phyloP scores from a whole-genome alignment of 2,329 filamentous ascomycete species.

The Penicillium vulpinum region DNA sequence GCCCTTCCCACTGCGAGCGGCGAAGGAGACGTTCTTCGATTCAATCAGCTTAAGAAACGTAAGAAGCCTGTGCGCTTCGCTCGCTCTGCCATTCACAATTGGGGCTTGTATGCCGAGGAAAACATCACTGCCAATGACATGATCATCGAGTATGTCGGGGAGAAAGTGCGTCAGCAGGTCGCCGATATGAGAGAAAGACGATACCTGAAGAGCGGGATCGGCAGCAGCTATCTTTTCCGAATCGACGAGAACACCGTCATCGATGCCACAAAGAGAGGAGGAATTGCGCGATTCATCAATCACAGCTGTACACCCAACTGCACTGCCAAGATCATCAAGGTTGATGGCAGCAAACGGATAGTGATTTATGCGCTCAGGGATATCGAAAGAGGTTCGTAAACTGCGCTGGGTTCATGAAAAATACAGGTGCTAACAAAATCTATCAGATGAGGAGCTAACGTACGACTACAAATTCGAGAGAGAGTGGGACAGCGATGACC shows the following conservation, averaged over 20 bases:
- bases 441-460: conserved; percentile 90
- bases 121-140: conserved; percentile 97
- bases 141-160: conserved; percentile 99
- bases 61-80: conserved; percentile 99
- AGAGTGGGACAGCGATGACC: conserved; percentile 89
- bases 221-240: conserved; percentile 94
- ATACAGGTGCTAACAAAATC: conserved; percentile 12
- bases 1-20: conserved; percentile 65
- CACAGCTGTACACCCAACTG: conserved; percentile 97
- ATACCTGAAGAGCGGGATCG: conserved; percentile 94
- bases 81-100: conserved; percentile 96
- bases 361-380: conserved; percentile 97
- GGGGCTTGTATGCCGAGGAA: conserved; percentile 97
- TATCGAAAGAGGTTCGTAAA: conserved; percentile 84
- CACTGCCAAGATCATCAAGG: conserved; percentile 98
- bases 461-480: conserved; percentile 99
- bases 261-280: conserved; percentile 96
- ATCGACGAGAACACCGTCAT: conserved; percentile 98
- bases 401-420: conserved; percentile 5
- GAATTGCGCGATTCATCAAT: conserved; percentile 98
- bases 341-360: conserved; percentile 96
- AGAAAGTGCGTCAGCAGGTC: conserved; percentile 94
- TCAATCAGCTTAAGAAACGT: conserved; percentile 98
- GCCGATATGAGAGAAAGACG: conserved; percentile 91
- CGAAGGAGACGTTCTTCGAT: conserved; percentile 88